These are phyloP conservation scores for Amaranthus tricolor DNA, from an alignment of 179 eudicot genomes.

Conservation along the genomic window DNA sequence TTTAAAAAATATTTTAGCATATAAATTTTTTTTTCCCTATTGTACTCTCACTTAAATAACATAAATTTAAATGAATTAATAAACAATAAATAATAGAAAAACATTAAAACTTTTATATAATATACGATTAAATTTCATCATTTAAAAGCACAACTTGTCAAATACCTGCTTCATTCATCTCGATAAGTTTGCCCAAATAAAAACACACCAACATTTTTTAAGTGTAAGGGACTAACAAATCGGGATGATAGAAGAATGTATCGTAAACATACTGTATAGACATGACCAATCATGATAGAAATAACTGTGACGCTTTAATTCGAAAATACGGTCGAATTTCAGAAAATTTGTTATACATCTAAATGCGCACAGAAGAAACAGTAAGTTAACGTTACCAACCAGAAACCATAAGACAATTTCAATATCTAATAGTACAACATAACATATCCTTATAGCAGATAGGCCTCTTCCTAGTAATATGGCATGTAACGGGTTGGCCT, in stretches of 20 bases:
- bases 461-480: conserved; percentile 25
- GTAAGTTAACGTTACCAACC: conserved; percentile 10
- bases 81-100: too few relatives aligned
- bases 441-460: not conserved
- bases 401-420: not conserved
- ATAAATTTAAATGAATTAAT: too few relatives aligned
- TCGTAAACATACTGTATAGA: too few relatives aligned
- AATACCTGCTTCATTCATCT: too few relatives aligned
- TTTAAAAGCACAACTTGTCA: too few relatives aligned
- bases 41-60: too few relatives aligned
- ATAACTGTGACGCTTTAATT: too few relatives aligned
- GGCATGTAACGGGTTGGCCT: conserved; percentile 52
- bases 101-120: too few relatives aligned
- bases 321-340: not conserved
- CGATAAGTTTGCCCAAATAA: not conserved
- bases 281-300: too few relatives aligned
- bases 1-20: too few relatives aligned
- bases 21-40: too few relatives aligned
- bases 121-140: too few relatives aligned
- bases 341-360: not conserved
- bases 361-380: not conserved
- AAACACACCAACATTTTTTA: not conserved
- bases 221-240: not conserved
- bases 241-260: not conserved
- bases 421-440: conserved; percentile 2